phyloP scores from a whole-genome alignment of 139 green algal species.

The Chlamydomonas sphaeroides region DNA sequence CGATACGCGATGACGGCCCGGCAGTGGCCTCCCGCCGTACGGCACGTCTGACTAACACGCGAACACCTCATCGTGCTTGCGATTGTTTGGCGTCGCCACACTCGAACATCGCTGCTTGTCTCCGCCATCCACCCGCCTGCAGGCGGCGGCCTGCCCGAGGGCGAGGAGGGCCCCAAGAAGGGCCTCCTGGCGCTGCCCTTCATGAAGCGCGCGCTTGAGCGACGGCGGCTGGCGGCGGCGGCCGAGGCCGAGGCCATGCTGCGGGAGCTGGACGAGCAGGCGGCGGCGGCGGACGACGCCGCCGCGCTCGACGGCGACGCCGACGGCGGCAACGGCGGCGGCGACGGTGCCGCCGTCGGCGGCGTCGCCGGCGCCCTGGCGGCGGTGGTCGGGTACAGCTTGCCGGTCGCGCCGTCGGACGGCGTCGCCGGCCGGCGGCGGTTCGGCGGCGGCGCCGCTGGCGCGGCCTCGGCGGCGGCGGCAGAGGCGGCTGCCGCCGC shows the following conservation, averaged over 20 bases:
- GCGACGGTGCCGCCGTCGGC: background rate
- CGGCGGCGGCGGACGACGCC: background rate
- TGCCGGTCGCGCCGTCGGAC: background rate
- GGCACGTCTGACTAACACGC: no score
- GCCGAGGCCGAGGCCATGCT: conserved; percentile 71
- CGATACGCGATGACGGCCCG: no score
- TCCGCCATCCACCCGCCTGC: no score
- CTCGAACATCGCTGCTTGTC: no score
- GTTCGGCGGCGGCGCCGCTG: conserved; percentile 35
- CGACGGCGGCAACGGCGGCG: conserved; percentile 1
- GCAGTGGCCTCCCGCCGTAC: no score
- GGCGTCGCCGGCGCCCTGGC: background rate
- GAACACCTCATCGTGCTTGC: no score
- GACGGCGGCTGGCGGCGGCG: conserved; percentile 68
- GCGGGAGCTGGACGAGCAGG: conserved; percentile 40
- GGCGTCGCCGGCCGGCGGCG: conserved; percentile 17
- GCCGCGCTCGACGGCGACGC: background rate
- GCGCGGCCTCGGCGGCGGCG: background rate
- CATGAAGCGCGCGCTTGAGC: conserved; percentile 85
- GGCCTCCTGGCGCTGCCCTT: conserved; percentile 94
- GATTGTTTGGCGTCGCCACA: no score
- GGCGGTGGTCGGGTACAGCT: conserved; percentile 7
- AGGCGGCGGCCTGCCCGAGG: background rate
- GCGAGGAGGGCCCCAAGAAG: conserved; percentile 55
- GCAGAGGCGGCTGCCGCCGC: no score